These are phyloP conservation scores for Royoungia palumana DNA, from an alignment of 768 basidiomycete genomes.

Conservation along the genomic window DNA sequence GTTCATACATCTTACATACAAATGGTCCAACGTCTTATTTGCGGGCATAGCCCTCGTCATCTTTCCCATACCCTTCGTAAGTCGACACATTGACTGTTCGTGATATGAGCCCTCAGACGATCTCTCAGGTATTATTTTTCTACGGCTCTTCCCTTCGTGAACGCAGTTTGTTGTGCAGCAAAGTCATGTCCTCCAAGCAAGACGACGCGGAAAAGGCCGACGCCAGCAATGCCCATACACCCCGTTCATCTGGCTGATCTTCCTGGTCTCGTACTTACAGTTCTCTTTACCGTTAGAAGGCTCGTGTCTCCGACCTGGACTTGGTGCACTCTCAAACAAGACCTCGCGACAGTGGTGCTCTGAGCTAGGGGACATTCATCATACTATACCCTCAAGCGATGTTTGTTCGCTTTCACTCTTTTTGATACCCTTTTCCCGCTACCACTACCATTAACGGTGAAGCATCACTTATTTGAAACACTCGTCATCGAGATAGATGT, in stretches of 20 bases:
- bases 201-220: not conserved
- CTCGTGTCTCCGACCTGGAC: too few species aligned
- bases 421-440: too few species aligned
- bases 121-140: conserved; percentile 27
- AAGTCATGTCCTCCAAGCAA: conserved; percentile 8
- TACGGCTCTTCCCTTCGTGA: conserved; percentile 29
- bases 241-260: conserved; percentile 1
- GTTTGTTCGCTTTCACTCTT: too few species aligned
- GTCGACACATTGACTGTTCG: conserved; percentile 6
- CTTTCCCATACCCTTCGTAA: conserved; percentile 55
- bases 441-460: too few species aligned
- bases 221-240: not conserved
- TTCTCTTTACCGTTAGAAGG: too few species aligned
- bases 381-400: too few species aligned
- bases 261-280: too few species aligned
- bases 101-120: not conserved
- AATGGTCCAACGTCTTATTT: conserved; percentile 57
- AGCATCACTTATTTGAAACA: too few species aligned
- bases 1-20: conserved; percentile 52
- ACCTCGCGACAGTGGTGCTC: too few species aligned
- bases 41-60: conserved; percentile 49
- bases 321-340: too few species aligned
- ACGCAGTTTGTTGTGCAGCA: conserved; percentile 20
- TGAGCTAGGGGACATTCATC: too few species aligned
- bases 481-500: too few species aligned